These are phyloP conservation scores for Parasitella parasitica DNA, from an alignment of 371 early-diverging fungal species.

Conservation along the genomic window DNA sequence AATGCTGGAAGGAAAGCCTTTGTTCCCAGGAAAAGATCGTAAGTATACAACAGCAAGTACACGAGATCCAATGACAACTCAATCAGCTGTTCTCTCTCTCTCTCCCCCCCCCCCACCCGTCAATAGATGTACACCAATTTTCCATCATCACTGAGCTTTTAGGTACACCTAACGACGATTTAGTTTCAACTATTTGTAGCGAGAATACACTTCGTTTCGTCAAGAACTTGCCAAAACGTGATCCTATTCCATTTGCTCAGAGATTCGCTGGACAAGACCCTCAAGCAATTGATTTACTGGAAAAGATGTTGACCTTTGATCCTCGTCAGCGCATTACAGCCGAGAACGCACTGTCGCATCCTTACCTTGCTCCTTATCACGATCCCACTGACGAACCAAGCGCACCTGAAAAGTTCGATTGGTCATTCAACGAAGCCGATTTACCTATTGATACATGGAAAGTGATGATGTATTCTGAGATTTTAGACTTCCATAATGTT, in stretches of 20 bases:
- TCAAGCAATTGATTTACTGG: slow-evolving; percentile 86
- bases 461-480: slow-evolving; percentile 74
- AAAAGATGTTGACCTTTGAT: slow-evolving; percentile 91
- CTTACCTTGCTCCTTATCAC: slow-evolving; percentile 90
- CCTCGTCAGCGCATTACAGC: slow-evolving; percentile 91
- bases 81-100: background rate
- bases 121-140: slow-evolving; percentile 87
- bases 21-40: slow-evolving; percentile 98
- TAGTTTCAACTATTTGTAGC: slow-evolving; percentile 89
- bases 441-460: slow-evolving; percentile 89
- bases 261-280: slow-evolving; percentile 50
- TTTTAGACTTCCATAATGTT: slow-evolving; percentile 67
- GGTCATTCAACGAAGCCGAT: slow-evolving; percentile 94
- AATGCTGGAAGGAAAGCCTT: slow-evolving; percentile 93
- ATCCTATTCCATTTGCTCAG: slow-evolving; percentile 77
- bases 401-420: slow-evolving; percentile 84
- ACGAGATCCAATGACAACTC: background rate
- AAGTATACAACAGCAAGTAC: slow-evolving; percentile 11
- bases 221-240: slow-evolving; percentile 79
- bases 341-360: slow-evolving; percentile 83
- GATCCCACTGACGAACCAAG: slow-evolving; percentile 92
- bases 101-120: too few relatives aligned
- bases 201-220: slow-evolving; percentile 93
- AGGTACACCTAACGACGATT: slow-evolving; percentile 93
- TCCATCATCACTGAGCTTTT: slow-evolving; percentile 91